Percentiles rank a stretch among this genome's conserved stretches.
Conservation (phyloP, 176 grass and related monocot species). For the Musa beccarii region DNA sequence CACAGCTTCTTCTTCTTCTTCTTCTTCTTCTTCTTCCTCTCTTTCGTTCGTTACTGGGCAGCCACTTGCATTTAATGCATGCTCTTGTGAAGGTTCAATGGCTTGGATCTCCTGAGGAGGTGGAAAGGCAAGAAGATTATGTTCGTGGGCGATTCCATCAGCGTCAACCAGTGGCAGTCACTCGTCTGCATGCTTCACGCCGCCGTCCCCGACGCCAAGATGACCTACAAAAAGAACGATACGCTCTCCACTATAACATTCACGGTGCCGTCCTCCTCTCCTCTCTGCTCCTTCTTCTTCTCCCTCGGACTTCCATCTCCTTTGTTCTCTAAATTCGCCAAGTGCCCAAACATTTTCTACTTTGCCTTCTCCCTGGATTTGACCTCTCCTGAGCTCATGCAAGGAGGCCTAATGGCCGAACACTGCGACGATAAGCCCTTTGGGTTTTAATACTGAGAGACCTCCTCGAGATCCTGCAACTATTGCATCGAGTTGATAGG, state of each 20-base stretch:
- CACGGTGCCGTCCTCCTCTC: conserved; percentile 32
- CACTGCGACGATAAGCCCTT: no score
- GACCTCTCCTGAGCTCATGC: not conserved
- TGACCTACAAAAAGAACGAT: conserved; percentile 30
- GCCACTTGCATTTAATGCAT: no score
- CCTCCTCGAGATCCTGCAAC: no score
- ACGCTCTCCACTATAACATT: conserved; percentile 69
- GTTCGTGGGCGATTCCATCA: conserved; percentile 97
- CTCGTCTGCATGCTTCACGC: conserved; percentile 88
- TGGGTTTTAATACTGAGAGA: no score
- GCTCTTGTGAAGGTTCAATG: conserved; percentile 48
- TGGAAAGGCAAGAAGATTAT: conserved; percentile 98
- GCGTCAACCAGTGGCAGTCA: conserved; percentile 95
- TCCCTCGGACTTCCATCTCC: not conserved
- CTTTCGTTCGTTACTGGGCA: no score
- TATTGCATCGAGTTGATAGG: no score
- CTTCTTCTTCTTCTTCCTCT: not conserved
- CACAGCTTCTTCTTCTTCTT: not conserved
- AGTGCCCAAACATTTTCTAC: no score
- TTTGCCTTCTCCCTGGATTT: not conserved
- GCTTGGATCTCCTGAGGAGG: conserved; percentile 40
- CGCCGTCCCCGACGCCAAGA: conserved; percentile 54
- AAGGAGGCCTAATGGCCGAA: no score
- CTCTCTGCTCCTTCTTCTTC: not conserved
- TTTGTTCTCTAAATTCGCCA: no score